These are phyloP conservation scores for Stenogyne calaminthoides DNA, from an alignment of 305 asterid genomes.

Conservation along the genomic window DNA sequence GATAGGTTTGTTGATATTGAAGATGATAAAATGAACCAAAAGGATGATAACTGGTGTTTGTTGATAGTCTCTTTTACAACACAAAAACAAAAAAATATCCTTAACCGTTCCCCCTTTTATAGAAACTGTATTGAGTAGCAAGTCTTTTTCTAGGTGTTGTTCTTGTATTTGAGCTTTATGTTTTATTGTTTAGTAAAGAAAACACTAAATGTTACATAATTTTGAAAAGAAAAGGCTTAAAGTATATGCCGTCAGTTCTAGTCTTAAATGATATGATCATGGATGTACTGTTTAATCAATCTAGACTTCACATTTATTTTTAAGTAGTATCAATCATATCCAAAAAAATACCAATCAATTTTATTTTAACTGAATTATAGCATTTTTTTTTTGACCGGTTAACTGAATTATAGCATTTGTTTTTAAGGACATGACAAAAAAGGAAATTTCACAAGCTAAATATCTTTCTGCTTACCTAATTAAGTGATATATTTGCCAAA, in stretches of 20 bases:
- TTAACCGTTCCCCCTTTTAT: not conserved
- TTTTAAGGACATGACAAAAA: slow-evolving; percentile 1
- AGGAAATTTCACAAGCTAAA: not conserved
- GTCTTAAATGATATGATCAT: not conserved
- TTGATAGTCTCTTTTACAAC: not conserved
- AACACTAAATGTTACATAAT: not conserved
- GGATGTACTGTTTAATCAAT: not conserved
- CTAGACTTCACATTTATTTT: not conserved
- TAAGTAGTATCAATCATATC: not conserved
- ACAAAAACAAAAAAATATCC: not conserved
- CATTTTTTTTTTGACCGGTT: too few relatives aligned
- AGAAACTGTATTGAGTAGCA: not conserved
- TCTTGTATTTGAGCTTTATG: not conserved
- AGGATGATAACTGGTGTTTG: not conserved
- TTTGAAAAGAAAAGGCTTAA: not conserved
- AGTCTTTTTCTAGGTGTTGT: not conserved
- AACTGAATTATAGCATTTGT: not conserved
- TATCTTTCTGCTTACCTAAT: not conserved
- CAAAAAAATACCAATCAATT: not conserved
- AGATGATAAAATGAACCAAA: not conserved
- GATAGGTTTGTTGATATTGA: not conserved
- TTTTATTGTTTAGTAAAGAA: not conserved
- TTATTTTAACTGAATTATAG: not conserved
- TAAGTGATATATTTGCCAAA: not conserved
- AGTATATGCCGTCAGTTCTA: not conserved